These are phyloP conservation scores for Melaleuca alternifolia DNA, from an alignment of 345 rosid genomes.

Conservation along the genomic window DNA sequence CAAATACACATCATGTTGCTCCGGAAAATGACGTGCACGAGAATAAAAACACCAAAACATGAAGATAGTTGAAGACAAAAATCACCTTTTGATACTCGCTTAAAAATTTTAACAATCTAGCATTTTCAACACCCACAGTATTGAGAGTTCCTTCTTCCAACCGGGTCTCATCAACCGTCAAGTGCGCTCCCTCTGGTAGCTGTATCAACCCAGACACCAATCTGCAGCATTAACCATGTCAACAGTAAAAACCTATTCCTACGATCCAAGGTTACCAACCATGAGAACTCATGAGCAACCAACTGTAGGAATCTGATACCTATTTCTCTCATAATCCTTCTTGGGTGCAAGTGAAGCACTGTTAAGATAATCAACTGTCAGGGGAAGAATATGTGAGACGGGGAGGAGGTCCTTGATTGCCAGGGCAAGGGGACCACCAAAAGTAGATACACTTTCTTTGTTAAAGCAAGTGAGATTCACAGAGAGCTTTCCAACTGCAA, in stretches of 20 bases:
- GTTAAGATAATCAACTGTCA: constrained; percentile 67
- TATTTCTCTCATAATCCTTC: constrained; percentile 69
- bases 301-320: constrained; percentile 15
- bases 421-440: constrained; percentile 34
- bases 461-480: constrained; percentile 55
- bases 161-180: constrained; percentile 70
- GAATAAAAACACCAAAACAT: not conserved
- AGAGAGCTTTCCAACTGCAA: constrained; percentile 91
- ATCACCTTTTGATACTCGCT: constrained; percentile 65
- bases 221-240: constrained; percentile 22
- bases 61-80: not conserved
- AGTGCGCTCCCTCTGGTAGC: constrained; percentile 72
- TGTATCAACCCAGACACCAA: constrained; percentile 65
- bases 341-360: constrained; percentile 56
- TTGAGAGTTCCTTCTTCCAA: constrained; percentile 71
- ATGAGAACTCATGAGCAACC: not conserved
- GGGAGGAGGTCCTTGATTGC: constrained; percentile 64
- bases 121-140: constrained; percentile 69
- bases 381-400: constrained; percentile 45
- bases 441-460: constrained; percentile 57
- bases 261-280: not conserved
- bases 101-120: constrained; percentile 57
- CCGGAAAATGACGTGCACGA: not conserved
- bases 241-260: not conserved
- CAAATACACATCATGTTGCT: not conserved